Evolutionary conservation across 306 rosid species (phyloP), one percentile per base, ranked within the genome.

Genomic region (Medicago arabica): DNA sequence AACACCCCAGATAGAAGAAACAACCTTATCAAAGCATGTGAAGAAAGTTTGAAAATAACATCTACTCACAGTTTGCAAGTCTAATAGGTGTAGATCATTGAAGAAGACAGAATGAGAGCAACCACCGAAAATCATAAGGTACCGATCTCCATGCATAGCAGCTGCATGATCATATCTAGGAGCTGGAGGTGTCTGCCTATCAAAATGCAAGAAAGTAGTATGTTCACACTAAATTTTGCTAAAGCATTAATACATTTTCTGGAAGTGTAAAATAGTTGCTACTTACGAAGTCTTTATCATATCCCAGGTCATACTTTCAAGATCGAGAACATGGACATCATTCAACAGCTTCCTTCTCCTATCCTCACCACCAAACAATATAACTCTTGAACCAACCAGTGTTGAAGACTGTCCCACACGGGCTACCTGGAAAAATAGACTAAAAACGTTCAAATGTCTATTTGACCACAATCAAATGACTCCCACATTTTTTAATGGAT

Each of bases 341-440:
- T 96, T 96, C 85, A 87, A 80, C 83, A 96, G 77, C 76, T 86
- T 92, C 83, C 97, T 84, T 81, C 80, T 86, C 93, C 68, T 71
- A 83, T 96, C 97, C 86, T 92, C 99, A 73, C 99, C 99, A 50
- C 99, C 99, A 65, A 96, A 92, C 73, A 96, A 78, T 84, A 96
- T 89, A 78, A 96, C 85, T 79, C 75, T 89, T 25, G 99, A 89
- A 82, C 97, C 98, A 87, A 89, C 80, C 74, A 96, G 65, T 62
- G 99, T 86, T 3, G 90, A 91, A 63, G 99, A 96, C 58, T 96
- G 97, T 58, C 97, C 99, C 58, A 82, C 86, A 79, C 96, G 89
- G 83, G 96, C 89, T 71, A 82, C 82, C 99, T 96, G 85, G 64
- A 78, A 77, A 80, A 82, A 77, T 76, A 12, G 67, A 41, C 81